Percentiles rank a stretch among this genome's conserved stretches.
These are phyloP conservation scores for Phytophthora fragariaefolia DNA, from an alignment of 352 stramenopile species.

Conservation along the genomic window DNA sequence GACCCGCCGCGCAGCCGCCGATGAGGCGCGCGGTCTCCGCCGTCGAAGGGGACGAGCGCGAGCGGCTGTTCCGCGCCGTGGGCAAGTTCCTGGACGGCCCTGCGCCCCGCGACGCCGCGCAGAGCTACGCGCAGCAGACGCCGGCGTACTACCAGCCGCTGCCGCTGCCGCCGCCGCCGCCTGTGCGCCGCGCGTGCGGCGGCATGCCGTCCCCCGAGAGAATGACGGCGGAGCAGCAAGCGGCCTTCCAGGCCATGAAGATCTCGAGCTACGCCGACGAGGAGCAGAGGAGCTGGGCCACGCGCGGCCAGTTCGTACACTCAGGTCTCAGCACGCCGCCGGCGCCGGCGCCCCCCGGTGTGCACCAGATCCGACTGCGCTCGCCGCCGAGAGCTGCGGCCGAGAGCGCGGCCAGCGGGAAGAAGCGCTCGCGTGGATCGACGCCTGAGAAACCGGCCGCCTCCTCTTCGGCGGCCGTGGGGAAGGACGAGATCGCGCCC, in stretches of 20 bases:
- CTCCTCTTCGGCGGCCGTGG: conserved; percentile 15
- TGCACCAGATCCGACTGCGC: conserved; percentile 26
- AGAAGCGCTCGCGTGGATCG: conserved; percentile 52
- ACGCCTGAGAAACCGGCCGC: not conserved
- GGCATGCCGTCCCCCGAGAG: conserved; percentile 34
- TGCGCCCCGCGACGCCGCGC: not conserved
- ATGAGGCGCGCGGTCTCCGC: not conserved
- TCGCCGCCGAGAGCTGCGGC: conserved; percentile 15
- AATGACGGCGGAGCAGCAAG: conserved; percentile 40
- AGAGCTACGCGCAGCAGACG: conserved; percentile 15
- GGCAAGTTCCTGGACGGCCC: conserved; percentile 53
- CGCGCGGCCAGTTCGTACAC: conserved; percentile 16
- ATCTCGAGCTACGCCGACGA: conserved; percentile 41
- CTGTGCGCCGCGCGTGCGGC: conserved; percentile 9
- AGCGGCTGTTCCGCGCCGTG: conserved; percentile 59
- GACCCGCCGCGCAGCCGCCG: conserved; percentile 4
- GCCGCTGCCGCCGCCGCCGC: not conserved
- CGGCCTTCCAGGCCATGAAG: conserved; percentile 45
- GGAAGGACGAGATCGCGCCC: conserved; percentile 44
- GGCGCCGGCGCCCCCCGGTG: not conserved
- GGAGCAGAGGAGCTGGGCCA: conserved; percentile 25
- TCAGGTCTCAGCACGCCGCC: conserved; percentile 8
- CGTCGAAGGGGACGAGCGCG: conserved; percentile 29
- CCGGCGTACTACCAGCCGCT: conserved; percentile 22
- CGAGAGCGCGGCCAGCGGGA: conserved; percentile 24